Evolutionary conservation across 352 stramenopile genomes (phyloP).

Genomic region (Blastocystis sp.): DNA sequence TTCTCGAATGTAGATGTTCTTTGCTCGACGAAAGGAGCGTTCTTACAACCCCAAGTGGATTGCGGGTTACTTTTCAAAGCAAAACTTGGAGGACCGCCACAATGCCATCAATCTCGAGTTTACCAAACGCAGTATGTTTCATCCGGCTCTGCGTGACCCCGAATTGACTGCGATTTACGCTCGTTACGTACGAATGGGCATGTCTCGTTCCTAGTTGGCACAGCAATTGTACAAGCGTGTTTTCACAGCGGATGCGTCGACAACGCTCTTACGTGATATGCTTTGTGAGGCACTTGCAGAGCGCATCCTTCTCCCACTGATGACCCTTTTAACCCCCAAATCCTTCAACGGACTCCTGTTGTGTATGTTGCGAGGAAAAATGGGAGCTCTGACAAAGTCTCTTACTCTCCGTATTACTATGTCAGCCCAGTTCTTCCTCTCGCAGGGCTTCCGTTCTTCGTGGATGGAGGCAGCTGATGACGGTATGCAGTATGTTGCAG

Average conservation of each 20-base stretch:
- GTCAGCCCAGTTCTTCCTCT: neutral
- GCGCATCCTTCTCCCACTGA: neutral
- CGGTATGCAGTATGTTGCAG: neutral
- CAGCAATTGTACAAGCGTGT: neutral
- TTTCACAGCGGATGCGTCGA: neutral
- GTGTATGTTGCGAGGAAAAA: neutral
- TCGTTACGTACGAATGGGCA: neutral
- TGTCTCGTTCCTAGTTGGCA: neutral
- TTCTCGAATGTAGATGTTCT: neutral
- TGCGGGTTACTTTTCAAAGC: neutral
- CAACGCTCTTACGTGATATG: neutral
- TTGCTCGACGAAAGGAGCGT: neutral
- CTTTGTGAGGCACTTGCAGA: neutral
- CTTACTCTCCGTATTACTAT: slow-evolving; percentile 13
- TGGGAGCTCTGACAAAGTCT: neutral
- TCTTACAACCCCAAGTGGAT: slow-evolving; percentile 47
- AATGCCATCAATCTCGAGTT: slow-evolving; percentile 3
- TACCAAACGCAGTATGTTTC: neutral
- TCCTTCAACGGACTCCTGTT: neutral
- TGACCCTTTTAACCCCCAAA: neutral
- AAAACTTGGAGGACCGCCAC: slow-evolving; percentile 12
- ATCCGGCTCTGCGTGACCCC: slow-evolving; percentile 5
- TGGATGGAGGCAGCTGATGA: neutral
- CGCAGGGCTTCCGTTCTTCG: neutral
- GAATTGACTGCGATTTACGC: slow-evolving; percentile 23